Conservation (phyloP, 2,329 filamentous ascomycete genomes). For the Aspergillaceae sp. region DNA sequence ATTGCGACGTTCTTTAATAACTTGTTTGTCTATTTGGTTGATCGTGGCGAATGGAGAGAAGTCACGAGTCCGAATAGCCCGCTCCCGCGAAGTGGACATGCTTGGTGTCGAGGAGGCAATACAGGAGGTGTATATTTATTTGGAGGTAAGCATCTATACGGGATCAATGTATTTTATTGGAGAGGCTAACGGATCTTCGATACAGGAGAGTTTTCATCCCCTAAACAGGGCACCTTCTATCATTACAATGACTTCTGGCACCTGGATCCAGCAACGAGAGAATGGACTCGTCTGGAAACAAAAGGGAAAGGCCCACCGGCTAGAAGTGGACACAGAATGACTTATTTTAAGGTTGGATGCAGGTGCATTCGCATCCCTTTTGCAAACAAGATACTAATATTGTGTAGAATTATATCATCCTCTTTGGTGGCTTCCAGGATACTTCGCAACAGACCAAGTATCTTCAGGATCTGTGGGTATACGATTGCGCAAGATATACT, state of each 20-base stretch:
- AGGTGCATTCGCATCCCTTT: not conserved
- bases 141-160: constrained; percentile 47
- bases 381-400: constrained; percentile 1
- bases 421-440: constrained; percentile 96
- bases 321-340: constrained; percentile 89
- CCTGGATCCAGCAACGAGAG: constrained; percentile 70
- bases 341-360: constrained; percentile 63
- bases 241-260: constrained; percentile 99
- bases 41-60: constrained; percentile 80
- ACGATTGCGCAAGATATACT: constrained; percentile 76
- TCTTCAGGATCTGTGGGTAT: constrained; percentile 87
- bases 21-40: constrained; percentile 62
- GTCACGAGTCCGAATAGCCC: constrained; percentile 88
- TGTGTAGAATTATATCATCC: constrained; percentile 68
- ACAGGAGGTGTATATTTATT: constrained; percentile 81
- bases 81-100: constrained; percentile 82
- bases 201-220: constrained; percentile 77
- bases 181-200: not conserved
- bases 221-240: constrained; percentile 97
- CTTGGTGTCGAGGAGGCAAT: constrained; percentile 86
- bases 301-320: constrained; percentile 68
- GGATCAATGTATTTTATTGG: not conserved
- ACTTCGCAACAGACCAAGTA: constrained; percentile 94
- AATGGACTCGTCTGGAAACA: constrained; percentile 84
- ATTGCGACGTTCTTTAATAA: constrained; percentile 66